These are phyloP conservation scores for Hevea brasiliensis DNA, from an alignment of 345 rosid species.

Conservation along the genomic window DNA sequence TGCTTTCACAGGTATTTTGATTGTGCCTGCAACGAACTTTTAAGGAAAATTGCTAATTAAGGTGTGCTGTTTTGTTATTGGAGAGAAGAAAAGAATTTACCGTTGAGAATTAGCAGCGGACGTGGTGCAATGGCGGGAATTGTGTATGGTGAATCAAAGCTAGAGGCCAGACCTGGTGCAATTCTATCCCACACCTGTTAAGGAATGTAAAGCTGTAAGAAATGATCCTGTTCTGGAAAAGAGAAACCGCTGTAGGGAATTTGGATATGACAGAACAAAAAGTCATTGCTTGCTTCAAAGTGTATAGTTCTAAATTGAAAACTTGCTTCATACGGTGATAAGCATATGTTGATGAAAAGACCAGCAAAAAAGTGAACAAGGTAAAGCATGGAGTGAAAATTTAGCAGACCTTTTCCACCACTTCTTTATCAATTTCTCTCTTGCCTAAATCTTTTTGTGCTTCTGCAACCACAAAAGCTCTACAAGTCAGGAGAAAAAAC, in stretches of 20 bases:
- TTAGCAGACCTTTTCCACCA: slow-evolving; percentile 67
- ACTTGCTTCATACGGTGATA: not conserved
- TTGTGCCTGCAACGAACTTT: not conserved
- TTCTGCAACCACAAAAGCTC: slow-evolving; percentile 40
- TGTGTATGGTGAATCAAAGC: slow-evolving; percentile 70
- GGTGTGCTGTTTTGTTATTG: not conserved
- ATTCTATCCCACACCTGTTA: slow-evolving; percentile 86
- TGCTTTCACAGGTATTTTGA: not conserved
- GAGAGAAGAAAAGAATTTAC: slow-evolving; percentile 32
- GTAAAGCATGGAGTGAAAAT: not conserved
- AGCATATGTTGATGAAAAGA: not conserved
- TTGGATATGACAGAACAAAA: slow-evolving; percentile 10
- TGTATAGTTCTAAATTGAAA: slow-evolving; percentile 8
- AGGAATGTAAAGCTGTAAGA: slow-evolving; percentile 16
- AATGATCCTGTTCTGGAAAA: not conserved
- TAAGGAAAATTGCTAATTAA: not conserved
- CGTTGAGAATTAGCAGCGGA: slow-evolving; percentile 66
- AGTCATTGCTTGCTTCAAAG: not conserved
- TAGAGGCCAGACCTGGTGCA: slow-evolving; percentile 81
- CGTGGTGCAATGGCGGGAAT: slow-evolving; percentile 69
- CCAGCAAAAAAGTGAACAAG: not conserved
- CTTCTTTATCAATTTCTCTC: slow-evolving; percentile 64
- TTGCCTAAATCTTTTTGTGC: slow-evolving; percentile 69
- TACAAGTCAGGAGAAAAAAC: slow-evolving; percentile 9
- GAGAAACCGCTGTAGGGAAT: not conserved